Evolutionary conservation across 345 rosid genomes (phyloP), one percentile per base, ranked within the genome.

Genomic region (Sisymbrium irio): DNA sequence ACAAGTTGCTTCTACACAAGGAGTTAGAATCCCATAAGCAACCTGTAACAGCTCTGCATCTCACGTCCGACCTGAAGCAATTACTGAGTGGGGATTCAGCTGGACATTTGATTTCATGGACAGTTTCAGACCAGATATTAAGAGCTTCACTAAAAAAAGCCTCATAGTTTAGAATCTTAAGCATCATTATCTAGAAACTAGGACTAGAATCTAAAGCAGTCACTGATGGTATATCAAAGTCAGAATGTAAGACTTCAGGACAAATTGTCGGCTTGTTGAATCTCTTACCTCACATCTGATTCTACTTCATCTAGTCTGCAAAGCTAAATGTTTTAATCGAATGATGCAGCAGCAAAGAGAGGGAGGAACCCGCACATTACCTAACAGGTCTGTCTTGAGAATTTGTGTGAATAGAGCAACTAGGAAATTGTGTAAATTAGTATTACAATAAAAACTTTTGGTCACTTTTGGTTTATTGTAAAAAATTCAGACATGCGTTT

Each of bases 101-200:
- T 19, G 99, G 99, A 71, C 89, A 92, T 73, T 80, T 95, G 78
- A 63, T 82, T 36, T 91, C 97, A 13, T 95, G 97, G 99, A 90
- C 91, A 5, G 65, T 92, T 14, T 90, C 90, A 25, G 99, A 92
- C 57, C 97, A 89, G 81, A 83, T 83, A 78, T 80, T 84, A 67
- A 84, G 75, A 81, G 78, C 83, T 72, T 86, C 98, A 3, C 56
- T 50, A n/a, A 50, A 22, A 50, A 50, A 22, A 13, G 7, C 25
- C 22, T 37, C 45, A 1, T 37, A 44, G 71, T 15, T 33, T 65
- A 64, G 65, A 54, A 44, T 33, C 56, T 32, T 11, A 72, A 72
- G 69, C 50, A 39, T 28, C 67, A 46, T 47, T 39, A 20, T 50
- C 3, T 47, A 50, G 33, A 60, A 49, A 40, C 5, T 70, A 69